Conservation (phyloP, 2,329 filamentous ascomycete species). For the Colletotrichum somersetense region DNA sequence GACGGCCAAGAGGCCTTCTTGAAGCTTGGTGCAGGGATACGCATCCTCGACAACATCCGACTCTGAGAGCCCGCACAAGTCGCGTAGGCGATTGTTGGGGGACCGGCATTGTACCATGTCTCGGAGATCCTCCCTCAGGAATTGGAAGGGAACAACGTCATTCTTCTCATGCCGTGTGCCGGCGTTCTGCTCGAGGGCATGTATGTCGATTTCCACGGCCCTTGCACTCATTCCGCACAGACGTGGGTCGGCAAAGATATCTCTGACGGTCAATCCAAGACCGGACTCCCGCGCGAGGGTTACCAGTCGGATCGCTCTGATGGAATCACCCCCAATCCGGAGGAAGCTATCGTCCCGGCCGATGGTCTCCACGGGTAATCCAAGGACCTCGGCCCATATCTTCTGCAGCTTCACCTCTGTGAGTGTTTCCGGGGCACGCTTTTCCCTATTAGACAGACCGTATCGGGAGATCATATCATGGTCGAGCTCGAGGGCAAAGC, state of each 20-base stretch:
- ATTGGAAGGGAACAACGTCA: background rate
- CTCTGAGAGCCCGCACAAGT: background rate
- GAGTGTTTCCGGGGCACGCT: background rate
- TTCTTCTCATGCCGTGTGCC: background rate
- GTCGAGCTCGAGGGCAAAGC: background rate
- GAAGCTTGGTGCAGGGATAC: constrained; percentile 42
- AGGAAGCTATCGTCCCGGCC: constrained; percentile 70
- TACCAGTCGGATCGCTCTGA: constrained; percentile 19
- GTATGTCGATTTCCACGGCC: constrained; percentile 2
- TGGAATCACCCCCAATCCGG: constrained; percentile 65
- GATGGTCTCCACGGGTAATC: constrained; percentile 55
- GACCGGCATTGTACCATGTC: background rate
- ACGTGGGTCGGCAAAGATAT: constrained; percentile 41
- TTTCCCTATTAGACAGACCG: background rate
- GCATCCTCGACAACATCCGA: constrained; percentile 39
- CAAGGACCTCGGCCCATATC: constrained; percentile 54
- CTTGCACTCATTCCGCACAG: constrained; percentile 17
- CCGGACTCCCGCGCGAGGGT: background rate
- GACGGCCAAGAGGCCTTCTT: constrained; percentile 43
- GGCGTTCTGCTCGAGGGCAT: background rate
- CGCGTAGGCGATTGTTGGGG: background rate
- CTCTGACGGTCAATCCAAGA: constrained; percentile 34
- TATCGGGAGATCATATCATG: background rate
- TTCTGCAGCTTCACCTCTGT: constrained; percentile 4
- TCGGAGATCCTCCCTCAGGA: background rate